These are phyloP conservation scores for Tolypocladium cylindrosporum DNA, from an alignment of 2,329 filamentous ascomycete species.

Conservation along the genomic window DNA sequence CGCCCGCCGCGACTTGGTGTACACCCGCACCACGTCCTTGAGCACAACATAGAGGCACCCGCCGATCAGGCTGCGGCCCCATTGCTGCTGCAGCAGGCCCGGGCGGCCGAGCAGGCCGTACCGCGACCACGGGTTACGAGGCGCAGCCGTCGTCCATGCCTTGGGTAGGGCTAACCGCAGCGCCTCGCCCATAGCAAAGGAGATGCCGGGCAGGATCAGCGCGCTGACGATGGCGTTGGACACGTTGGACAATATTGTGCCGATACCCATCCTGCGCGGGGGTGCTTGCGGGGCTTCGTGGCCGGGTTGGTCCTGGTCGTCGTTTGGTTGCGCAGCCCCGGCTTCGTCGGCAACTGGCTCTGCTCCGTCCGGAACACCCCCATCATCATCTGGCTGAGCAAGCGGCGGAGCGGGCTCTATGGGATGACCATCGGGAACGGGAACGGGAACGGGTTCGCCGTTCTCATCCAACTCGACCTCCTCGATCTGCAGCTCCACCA, in stretches of 20 bases:
- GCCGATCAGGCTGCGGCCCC: conserved; percentile 82
- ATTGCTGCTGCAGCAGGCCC: conserved; percentile 69
- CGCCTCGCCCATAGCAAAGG: conserved; percentile 66
- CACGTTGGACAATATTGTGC: conserved; percentile 28
- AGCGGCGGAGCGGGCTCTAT: neutral
- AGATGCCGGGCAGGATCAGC: conserved; percentile 73
- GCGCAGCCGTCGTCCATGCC: conserved; percentile 47
- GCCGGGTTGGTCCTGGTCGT: conserved; percentile 2
- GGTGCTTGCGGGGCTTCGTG: conserved; percentile 24
- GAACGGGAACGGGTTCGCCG: conserved; percentile 9
- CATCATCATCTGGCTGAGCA: neutral
- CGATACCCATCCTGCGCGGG: conserved; percentile 22
- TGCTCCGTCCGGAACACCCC: neutral
- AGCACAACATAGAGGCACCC: conserved; percentile 82
- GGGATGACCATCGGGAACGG: conserved; percentile 9
- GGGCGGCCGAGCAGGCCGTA: conserved; percentile 28
- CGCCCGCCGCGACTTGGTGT: conserved; percentile 53
- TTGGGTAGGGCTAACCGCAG: conserved; percentile 59
- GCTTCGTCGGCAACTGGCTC: neutral
- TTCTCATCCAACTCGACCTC: conserved; percentile 29
- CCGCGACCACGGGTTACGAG: conserved; percentile 12
- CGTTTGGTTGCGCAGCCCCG: neutral
- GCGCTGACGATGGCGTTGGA: conserved; percentile 41
- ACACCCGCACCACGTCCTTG: conserved; percentile 56
- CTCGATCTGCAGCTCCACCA: conserved; percentile 24